phyloP scores from a whole-genome alignment of 23 red algal genomes.

The Gracilaria gracilis region DNA sequence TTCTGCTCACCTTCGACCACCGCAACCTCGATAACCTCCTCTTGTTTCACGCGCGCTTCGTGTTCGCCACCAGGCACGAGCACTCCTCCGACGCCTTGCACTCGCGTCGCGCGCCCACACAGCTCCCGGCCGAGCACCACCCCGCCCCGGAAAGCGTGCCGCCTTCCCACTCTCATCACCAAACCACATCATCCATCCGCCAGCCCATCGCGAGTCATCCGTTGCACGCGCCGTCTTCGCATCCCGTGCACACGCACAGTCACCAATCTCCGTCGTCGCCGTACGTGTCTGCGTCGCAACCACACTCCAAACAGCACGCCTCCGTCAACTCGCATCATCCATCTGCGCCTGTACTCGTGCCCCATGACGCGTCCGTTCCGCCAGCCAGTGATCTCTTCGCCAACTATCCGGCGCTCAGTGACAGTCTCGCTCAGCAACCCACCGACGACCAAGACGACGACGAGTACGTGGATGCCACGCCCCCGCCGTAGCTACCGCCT shows the following conservation, averaged over 20 bases:
- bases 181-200: background rate
- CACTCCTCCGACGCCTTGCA: background rate
- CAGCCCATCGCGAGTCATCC: background rate
- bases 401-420: background rate
- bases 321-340: background rate
- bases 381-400: background rate
- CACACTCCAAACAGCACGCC: background rate
- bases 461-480: slow-evolving; percentile 55
- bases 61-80: slow-evolving; percentile 32
- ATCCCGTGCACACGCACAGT: background rate
- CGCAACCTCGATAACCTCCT: background rate
- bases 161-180: background rate
- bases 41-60: slow-evolving; percentile 37
- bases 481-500: slow-evolving; percentile 44
- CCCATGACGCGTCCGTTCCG: too few relatives aligned
- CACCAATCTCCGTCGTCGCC: background rate
- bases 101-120: background rate
- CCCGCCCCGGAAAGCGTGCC: background rate
- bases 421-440: background rate
- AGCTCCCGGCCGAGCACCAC: background rate
- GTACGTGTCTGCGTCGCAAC: slow-evolving; percentile 12
- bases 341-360: background rate
- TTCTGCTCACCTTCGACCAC: background rate
- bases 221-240: background rate
- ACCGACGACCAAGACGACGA: slow-evolving; percentile 15